Evolutionary conservation across 805 yeast species (phyloP), one percentile per base, ranked within the genome.

Genomic region (Ogataea populi-albae): DNA sequence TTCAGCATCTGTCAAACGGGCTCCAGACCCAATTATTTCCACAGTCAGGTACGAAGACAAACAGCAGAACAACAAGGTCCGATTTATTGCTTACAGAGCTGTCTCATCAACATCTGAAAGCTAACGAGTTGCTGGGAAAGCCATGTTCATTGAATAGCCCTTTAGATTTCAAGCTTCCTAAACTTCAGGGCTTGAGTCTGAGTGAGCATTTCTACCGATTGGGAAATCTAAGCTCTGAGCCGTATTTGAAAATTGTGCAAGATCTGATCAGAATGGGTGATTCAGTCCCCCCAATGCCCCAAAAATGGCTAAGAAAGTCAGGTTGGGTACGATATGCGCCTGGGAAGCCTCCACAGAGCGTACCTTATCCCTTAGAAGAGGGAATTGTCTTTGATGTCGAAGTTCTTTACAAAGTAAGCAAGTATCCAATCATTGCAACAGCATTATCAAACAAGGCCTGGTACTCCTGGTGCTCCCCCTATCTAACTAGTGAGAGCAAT

Each of bases 401-500:
- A 57, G 86, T 82, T 0, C 56, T 89, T 52, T 89, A 87, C 61
- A 81, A 86, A 46, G 60, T 77, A 1, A 76, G 93, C 0, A 73
- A 71, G 3, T 89, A 77, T 54, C 81, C 98, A 0, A 76, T 84
- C 0, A 55, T 93, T 59, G 96, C 96, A 2, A 74, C 85, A 0
- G 95, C 96, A 8, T 79, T 71, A 2, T 78, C 96, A 0, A 56
- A 69, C 0, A 65, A 71, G 7, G 95, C 96, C 0, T 88, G 97
- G 95, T 93, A 89, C 54, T 79, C 81, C 0, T 93, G 99, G 99
- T 79, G 87, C 6, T 87, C 96, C 0, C 98, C 99, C 0, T 79
- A 72, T 55, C 57, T 93, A 15, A 69, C 83, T 1, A 74, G 73
- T 3, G 78, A 75, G 32, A 62, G 77, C 3, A 62, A 66, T 5